These are phyloP conservation scores for Nitzschia inconspicua DNA, from an alignment of 108 stramenopile genomes.

Conservation along the genomic window DNA sequence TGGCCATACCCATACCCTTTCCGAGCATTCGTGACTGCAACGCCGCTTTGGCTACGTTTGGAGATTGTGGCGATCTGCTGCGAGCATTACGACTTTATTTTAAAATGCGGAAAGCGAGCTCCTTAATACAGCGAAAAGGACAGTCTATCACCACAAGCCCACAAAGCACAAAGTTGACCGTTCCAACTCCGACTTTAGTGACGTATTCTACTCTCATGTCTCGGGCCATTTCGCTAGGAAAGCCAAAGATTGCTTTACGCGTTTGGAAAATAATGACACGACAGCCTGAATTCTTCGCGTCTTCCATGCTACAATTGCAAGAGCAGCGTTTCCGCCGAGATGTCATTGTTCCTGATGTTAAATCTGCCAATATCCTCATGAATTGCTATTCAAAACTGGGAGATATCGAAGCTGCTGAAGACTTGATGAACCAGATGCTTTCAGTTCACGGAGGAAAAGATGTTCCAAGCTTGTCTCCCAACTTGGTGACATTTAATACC, in stretches of 20 bases:
- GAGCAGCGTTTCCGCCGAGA: neutral
- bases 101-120: conserved; percentile 72
- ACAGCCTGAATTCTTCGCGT: conserved; percentile 49
- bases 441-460: conserved; percentile 26
- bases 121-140: conserved; percentile 21
- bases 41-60: conserved; percentile 74
- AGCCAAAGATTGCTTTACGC: conserved; percentile 72
- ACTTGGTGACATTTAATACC: conserved; percentile 82
- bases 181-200: conserved; percentile 72
- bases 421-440: conserved; percentile 66
- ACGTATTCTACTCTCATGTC: conserved; percentile 90
- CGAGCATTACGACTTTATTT: conserved; percentile 76
- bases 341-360: conserved; percentile 77
- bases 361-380: conserved; percentile 85
- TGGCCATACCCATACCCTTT: conserved; percentile 30
- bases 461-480: conserved; percentile 57
- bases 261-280: conserved; percentile 73
- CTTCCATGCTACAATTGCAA: neutral
- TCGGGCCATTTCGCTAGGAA: conserved; percentile 67
- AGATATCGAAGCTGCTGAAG: conserved; percentile 49
- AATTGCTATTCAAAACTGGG: conserved; percentile 81
- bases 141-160: neutral
- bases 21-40: conserved; percentile 59
- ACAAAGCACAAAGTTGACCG: too few species aligned
- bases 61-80: conserved; percentile 53